Evolutionary conservation across 768 basidiomycete genomes (phyloP).

Genomic region (Tephrocybe rancida): DNA sequence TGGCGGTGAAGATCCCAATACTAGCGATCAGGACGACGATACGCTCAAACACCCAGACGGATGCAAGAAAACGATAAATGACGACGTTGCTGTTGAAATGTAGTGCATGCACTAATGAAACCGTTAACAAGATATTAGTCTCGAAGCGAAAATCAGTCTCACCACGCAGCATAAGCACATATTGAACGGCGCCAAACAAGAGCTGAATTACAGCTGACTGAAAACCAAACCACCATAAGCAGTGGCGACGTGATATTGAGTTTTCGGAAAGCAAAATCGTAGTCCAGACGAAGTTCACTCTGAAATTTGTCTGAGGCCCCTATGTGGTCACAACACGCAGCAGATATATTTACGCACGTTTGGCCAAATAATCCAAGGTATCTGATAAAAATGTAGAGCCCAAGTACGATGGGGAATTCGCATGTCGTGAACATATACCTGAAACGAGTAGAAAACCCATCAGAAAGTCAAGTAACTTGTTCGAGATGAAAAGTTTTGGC

Average conservation of each 20-base stretch:
- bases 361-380: constrained; percentile 19
- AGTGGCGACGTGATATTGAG: not conserved
- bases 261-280: constrained; percentile 6
- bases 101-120: constrained; percentile 11
- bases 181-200: constrained; percentile 14
- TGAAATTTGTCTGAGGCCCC: not conserved
- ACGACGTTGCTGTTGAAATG: constrained; percentile 4
- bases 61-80: not conserved
- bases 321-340: not conserved
- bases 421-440: not conserved
- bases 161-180: constrained; percentile 21
- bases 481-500: not conserved
- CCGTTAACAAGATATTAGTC: not conserved
- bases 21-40: not conserved
- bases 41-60: constrained; percentile 7
- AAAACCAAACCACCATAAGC: constrained; percentile 14
- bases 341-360: constrained; percentile 6
- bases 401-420: not conserved
- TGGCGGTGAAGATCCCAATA: not conserved
- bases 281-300: constrained; percentile 7
- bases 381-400: constrained; percentile 14
- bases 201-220: constrained; percentile 17
- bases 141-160: not conserved
- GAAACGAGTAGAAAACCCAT: no score
- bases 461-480: no score